Base-by-base conservation (phyloP, 805 yeast species). In the Kluyveromyces siamensis region DNA sequence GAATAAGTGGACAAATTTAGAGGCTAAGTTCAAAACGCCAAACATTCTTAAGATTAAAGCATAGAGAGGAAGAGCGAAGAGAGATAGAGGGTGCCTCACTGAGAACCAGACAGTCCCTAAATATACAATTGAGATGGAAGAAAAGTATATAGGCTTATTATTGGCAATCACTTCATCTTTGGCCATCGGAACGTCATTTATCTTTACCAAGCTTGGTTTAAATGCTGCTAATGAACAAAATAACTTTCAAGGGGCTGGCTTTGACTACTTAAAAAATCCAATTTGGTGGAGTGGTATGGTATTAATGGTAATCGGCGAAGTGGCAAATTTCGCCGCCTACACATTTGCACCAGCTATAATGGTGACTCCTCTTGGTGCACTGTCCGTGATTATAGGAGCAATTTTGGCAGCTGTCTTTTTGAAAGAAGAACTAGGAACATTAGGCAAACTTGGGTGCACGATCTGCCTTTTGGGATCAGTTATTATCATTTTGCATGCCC, bases 221-320 rank as follows among this genome's bases (percentile, higher is more conserved):
- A 76, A 81, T 64, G 82, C 82, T 50, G 84, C 91, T 1, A 74
- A 84, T 14, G 72, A 74, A 50, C 80, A 80, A 49, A 50, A 50
- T 35, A 87, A 87, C 2, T 72, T 75, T 36, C 76, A 73, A 48
- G 87, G 83, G 27, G 85, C 85, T 51, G 88, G 89, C n/a, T 80
- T 74, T 61, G 81, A 84, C 58, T 88, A 88, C 62, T 70, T 88
- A 53, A 80, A 76, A 55, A 87, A 85, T 63, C 96, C 96, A 11
- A 77, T 87, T 37, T 88, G 96, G 96, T 86, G 95, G 87, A 86
- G 91, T 0, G 96, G 96, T 11, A 89, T 89, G 76, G 60, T 81
- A 30, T 81, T 95, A 44, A 83, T 88, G 96, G 95, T 93, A 2
- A 68, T 88, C 19, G 96, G 96, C 6, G 96, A 88, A 62, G 69